Evolutionary conservation across 768 basidiomycete species (phyloP).

Genomic region (Boletus rubescentipes): DNA sequence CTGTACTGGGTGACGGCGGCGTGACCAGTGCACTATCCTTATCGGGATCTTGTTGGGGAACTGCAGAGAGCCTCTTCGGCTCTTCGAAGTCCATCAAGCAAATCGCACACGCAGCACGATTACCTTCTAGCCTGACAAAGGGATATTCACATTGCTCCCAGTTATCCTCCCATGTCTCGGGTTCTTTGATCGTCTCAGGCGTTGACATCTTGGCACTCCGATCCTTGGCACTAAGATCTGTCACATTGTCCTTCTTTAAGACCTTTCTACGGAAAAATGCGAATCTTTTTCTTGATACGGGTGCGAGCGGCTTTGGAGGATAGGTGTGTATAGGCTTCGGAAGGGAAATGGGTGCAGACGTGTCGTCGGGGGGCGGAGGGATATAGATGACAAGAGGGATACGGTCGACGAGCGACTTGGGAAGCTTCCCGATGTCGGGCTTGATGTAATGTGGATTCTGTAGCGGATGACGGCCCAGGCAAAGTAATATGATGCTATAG

Average conservation of each 20-base stretch:
- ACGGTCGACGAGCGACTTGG: constrained; percentile 67
- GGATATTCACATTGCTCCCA: constrained; percentile 80
- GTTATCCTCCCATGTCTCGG: constrained; percentile 68
- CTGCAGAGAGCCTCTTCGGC: constrained; percentile 43
- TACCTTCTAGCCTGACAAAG: constrained; percentile 78
- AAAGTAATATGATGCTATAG: constrained; percentile 78
- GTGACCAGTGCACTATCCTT: constrained; percentile 10
- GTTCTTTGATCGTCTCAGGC: constrained; percentile 26
- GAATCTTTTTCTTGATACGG: constrained; percentile 45
- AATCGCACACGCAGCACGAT: constrained; percentile 82
- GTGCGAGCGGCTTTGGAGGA: constrained; percentile 51
- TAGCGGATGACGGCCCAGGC: constrained; percentile 76
- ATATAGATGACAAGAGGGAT: constrained; percentile 88
- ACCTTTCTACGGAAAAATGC: constrained; percentile 44
- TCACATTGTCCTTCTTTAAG: constrained; percentile 25
- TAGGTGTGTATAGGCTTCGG: constrained; percentile 56
- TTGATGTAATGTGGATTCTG: constrained; percentile 73
- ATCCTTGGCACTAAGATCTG: constrained; percentile 16
- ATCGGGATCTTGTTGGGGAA: constrained; percentile 31
- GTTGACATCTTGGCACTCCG: constrained; percentile 9
- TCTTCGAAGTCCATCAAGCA: constrained; percentile 85
- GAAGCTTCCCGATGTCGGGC: constrained; percentile 74
- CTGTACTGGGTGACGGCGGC: constrained; percentile 13
- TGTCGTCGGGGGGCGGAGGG: constrained; percentile 65
- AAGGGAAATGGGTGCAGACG: constrained; percentile 37